phyloP scores from a whole-genome alignment of 768 basidiomycete genomes.

The Phaeolepiota aurea region DNA sequence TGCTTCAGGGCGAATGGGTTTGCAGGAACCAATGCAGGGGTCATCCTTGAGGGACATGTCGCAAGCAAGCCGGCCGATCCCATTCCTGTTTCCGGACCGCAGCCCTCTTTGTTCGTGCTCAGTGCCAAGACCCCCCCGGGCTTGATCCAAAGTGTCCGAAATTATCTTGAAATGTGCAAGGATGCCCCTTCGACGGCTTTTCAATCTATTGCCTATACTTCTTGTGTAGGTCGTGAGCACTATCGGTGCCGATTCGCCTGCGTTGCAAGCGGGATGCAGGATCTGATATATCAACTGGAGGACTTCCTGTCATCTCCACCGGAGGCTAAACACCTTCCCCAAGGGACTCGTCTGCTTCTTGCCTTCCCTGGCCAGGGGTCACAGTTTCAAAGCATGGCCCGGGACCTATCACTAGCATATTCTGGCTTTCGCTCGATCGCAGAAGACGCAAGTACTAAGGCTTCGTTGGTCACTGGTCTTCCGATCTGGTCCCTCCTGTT shows the following conservation, averaged over 20 bases:
- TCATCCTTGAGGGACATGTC: slow-evolving; percentile 21
- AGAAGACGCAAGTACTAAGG: slow-evolving; percentile 7
- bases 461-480: slow-evolving; percentile 16
- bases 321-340: slow-evolving; percentile 6
- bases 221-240: slow-evolving; percentile 25
- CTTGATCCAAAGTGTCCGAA: slow-evolving; percentile 17
- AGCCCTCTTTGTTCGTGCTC: slow-evolving; percentile 21
- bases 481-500: slow-evolving; percentile 20
- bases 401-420: slow-evolving; percentile 18
- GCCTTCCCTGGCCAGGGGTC: slow-evolving; percentile 29
- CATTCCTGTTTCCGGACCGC: slow-evolving; percentile 10
- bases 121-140: slow-evolving; percentile 24
- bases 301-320: slow-evolving; percentile 8
- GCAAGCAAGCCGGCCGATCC: slow-evolving; percentile 7
- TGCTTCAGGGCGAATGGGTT: slow-evolving; percentile 23
- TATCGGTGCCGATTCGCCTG: slow-evolving; percentile 25
- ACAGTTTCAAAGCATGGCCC: slow-evolving; percentile 27
- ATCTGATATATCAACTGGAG: slow-evolving; percentile 20
- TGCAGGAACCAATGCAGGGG: slow-evolving; percentile 24
- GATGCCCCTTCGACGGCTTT: slow-evolving; percentile 14
- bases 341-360: slow-evolving; percentile 14
- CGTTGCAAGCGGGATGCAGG: slow-evolving; percentile 20
- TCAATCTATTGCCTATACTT: slow-evolving; percentile 25
- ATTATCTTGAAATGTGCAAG: slow-evolving; percentile 23
- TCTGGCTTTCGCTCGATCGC: slow-evolving; percentile 19